A percentile compares a stretch with the other conserved stretches of the same genome.
phyloP scores from a whole-genome alignment of 1,284 basidiomycete genomes.

The Gymnopus androsaceus region DNA sequence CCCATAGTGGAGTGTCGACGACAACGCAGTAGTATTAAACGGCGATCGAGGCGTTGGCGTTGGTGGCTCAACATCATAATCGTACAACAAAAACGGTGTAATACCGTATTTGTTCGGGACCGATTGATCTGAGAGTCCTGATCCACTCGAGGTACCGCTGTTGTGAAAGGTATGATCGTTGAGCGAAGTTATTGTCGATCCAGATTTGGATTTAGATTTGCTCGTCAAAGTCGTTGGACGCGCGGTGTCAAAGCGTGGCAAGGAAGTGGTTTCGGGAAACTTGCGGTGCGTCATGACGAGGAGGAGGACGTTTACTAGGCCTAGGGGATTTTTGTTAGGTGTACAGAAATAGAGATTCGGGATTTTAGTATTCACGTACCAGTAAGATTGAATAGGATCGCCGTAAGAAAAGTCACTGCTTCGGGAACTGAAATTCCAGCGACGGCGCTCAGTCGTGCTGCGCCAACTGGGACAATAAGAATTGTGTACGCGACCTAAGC shows the following conservation, averaged over 20 bases:
- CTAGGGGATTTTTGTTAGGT: constrained; percentile 1
- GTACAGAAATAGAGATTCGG: background rate
- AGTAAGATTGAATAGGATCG: constrained; percentile 36
- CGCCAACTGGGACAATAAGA: constrained; percentile 34
- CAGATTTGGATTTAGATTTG: background rate
- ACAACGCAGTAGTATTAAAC: background rate
- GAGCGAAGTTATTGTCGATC: background rate
- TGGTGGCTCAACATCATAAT: background rate
- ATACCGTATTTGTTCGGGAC: constrained; percentile 17
- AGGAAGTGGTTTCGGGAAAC: constrained; percentile 16
- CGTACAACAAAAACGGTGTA: constrained; percentile 18
- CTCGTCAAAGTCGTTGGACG: no score
- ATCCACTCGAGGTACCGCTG: background rate
- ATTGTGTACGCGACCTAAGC: constrained; percentile 34
- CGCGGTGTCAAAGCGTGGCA: constrained; percentile 15
- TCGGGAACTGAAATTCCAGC: constrained; percentile 31
- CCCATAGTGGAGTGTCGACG: background rate
- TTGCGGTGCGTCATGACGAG: constrained; percentile 13
- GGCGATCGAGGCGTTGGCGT: background rate
- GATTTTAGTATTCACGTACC: constrained; percentile 25
- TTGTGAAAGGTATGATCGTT: background rate
- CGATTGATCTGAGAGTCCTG: background rate
- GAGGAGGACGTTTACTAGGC: constrained; percentile 21
- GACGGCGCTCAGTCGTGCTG: constrained; percentile 33
- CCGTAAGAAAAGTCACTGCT: constrained; percentile 26